Percentiles rank a stretch among this genome's conserved stretches.
Evolutionary conservation across 208 protist species (phyloP).

Genomic region (Phytomonas sp.): DNA sequence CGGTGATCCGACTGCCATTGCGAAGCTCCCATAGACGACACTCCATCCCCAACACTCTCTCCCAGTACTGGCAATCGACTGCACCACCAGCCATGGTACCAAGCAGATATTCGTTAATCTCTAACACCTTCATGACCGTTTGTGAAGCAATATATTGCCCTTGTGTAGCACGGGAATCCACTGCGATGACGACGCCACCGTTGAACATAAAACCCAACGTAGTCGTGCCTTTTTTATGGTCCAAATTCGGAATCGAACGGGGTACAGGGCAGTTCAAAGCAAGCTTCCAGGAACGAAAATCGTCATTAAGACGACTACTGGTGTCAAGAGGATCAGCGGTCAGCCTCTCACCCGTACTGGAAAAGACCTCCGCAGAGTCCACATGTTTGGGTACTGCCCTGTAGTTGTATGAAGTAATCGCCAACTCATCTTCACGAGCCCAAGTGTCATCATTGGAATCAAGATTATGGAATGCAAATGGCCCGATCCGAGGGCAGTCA

Average conservation of each 20-base stretch:
- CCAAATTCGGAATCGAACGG: conserved; percentile 70
- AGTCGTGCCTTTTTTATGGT: conserved; percentile 97
- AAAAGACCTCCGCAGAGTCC: not conserved
- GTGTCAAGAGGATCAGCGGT: conserved; percentile 75
- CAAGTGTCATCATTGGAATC: conserved; percentile 13
- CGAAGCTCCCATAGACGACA: conserved; percentile 92
- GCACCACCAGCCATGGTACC: conserved; percentile 99
- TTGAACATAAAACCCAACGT: conserved; percentile 98
- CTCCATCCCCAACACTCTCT: conserved; percentile 94
- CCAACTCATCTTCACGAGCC: not conserved
- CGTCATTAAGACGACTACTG: conserved; percentile 42
- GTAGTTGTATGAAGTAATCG: conserved; percentile 19
- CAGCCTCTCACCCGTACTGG: conserved; percentile 30
- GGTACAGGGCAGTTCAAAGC: conserved; percentile 70
- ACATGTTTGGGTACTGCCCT: not conserved
- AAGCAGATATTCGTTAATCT: conserved; percentile 98
- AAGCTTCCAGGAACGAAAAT: conserved; percentile 66
- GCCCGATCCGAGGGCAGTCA: conserved; percentile 68
- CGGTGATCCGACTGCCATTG: conserved; percentile 96
- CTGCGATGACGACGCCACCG: conserved; percentile 97
- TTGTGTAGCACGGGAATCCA: conserved; percentile 98
- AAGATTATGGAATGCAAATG: conserved; percentile 80
- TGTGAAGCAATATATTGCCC: conserved; percentile 98
- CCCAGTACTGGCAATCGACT: conserved; percentile 99
- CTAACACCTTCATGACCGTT: conserved; percentile 99